Evolutionary conservation across 768 basidiomycete species (phyloP).

Genomic region (Tremella yokohamensis): DNA sequence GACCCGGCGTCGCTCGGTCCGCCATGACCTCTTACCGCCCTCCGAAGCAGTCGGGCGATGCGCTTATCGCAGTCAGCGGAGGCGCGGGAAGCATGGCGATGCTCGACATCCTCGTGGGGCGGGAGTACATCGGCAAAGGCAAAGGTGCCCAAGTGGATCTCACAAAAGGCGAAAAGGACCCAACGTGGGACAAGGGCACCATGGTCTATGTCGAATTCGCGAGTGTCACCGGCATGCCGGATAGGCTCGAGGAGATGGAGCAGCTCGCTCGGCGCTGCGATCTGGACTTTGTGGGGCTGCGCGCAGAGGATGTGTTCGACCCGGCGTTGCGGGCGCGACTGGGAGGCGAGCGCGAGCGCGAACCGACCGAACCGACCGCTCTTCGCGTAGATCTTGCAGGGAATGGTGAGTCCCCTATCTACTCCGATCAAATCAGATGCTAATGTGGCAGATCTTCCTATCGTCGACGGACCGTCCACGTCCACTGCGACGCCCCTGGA

Average conservation of each 20-base stretch:
- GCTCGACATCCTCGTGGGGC: constrained; percentile 30
- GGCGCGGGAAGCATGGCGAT: constrained; percentile 45
- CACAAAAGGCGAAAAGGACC: constrained; percentile 38
- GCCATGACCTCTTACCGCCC: constrained; percentile 19
- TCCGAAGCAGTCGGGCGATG: constrained; percentile 28
- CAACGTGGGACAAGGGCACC: constrained; percentile 38
- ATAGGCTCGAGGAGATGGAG: constrained; percentile 24
- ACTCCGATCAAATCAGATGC: too few species aligned
- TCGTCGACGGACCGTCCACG: constrained; percentile 10
- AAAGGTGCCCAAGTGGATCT: constrained; percentile 22
- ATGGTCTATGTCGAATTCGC: constrained; percentile 48
- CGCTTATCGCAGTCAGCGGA: constrained; percentile 36
- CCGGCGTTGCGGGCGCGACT: constrained; percentile 12
- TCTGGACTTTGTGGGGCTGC: constrained; percentile 28
- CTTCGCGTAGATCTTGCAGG: constrained; percentile 16
- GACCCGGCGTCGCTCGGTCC: constrained; percentile 10
- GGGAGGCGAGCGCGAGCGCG: neutral
- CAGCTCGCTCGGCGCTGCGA: constrained; percentile 14
- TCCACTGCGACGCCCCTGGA: constrained; percentile 26
- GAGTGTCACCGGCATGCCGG: constrained; percentile 25
- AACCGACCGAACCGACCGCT: neutral
- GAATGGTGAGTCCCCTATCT: constrained; percentile 16
- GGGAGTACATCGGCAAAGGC: constrained; percentile 31
- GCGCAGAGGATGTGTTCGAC: constrained; percentile 45
- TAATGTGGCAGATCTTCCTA: constrained; percentile 24